These are phyloP conservation scores for Penicillium nordicum DNA, from an alignment of 2,329 filamentous ascomycete species.

Conservation along the genomic window DNA sequence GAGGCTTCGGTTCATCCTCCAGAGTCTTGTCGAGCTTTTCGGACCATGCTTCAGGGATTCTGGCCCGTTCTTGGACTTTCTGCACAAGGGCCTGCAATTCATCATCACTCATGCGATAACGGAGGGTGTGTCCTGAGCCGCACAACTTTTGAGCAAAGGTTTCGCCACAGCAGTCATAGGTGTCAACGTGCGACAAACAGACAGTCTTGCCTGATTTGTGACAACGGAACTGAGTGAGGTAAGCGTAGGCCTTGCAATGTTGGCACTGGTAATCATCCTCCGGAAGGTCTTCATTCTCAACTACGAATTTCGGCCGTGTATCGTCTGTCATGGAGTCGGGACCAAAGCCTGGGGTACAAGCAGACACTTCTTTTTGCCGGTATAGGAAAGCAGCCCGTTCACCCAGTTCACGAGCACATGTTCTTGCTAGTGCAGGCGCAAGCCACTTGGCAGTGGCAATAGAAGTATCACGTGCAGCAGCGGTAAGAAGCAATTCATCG, in stretches of 20 bases:
- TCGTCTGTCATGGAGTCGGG: constrained; percentile 43
- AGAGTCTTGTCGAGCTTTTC: constrained; percentile 83
- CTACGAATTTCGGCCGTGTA: constrained; percentile 60
- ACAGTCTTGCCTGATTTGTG: constrained; percentile 74
- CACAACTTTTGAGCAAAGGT: constrained; percentile 64
- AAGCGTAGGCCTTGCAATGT: constrained; percentile 89
- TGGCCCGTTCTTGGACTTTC: constrained; percentile 81
- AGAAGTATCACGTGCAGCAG: constrained; percentile 71
- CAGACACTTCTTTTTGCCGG: constrained; percentile 57
- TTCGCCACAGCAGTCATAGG: constrained; percentile 73
- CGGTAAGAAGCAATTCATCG: constrained; percentile 88
- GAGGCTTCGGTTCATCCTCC: constrained; percentile 77
- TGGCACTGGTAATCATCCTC: constrained; percentile 92
- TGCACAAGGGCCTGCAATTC: constrained; percentile 63
- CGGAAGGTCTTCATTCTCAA: constrained; percentile 70
- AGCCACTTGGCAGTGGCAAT: constrained; percentile 97
- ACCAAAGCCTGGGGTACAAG: constrained; percentile 55
- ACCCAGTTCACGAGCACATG: constrained; percentile 68
- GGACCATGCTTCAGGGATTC: constrained; percentile 81
- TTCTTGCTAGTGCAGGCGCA: constrained; percentile 76
- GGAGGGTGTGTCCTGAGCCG: constrained; percentile 68
- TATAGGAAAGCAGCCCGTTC: constrained; percentile 67
- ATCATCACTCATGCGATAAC: constrained; percentile 73
- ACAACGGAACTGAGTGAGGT: constrained; percentile 86
- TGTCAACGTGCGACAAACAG: constrained; percentile 78